Evolutionary conservation across 257 asterid species (phyloP).

Genomic region (Euphrasia confusa): DNA sequence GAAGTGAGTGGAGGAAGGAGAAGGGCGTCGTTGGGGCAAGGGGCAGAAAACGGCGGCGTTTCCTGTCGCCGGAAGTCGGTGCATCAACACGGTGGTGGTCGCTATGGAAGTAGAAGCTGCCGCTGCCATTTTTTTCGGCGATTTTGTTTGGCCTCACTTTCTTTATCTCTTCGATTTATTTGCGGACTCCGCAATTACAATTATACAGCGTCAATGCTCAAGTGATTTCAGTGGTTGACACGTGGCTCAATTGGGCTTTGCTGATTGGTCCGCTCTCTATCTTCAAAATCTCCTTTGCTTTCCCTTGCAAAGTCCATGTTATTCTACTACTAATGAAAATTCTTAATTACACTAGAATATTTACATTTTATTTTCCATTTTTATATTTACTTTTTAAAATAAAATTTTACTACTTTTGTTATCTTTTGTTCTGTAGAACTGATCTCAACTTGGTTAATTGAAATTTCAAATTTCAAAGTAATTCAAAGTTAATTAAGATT

Average conservation of each 20-base stretch:
- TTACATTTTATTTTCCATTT: too few relatives aligned
- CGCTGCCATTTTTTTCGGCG: slow-evolving; percentile 57
- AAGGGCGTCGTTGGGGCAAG: slow-evolving; percentile 53
- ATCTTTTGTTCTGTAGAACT: too few relatives aligned
- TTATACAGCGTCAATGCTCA: slow-evolving; percentile 25
- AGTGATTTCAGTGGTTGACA: slow-evolving; percentile 35
- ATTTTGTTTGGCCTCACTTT: slow-evolving; percentile 39
- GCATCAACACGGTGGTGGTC: slow-evolving; percentile 69
- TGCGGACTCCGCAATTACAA: slow-evolving; percentile 34
- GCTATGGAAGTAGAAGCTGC: slow-evolving; percentile 92
- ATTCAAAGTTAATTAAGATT: too few relatives aligned
- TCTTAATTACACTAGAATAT: too few relatives aligned
- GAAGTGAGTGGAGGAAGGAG: slow-evolving; percentile 43
- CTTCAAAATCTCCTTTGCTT: slow-evolving; percentile 31
- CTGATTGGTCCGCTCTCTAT: slow-evolving; percentile 68
- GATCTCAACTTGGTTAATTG: too few relatives aligned
- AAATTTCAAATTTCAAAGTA: too few relatives aligned
- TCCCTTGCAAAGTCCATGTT: slow-evolving; percentile 3
- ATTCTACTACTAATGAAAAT: background rate
- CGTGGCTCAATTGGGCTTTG: slow-evolving; percentile 41
- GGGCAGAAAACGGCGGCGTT: slow-evolving; percentile 42
- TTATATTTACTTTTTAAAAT: too few relatives aligned
- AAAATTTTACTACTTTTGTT: too few relatives aligned
- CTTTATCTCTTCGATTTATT: slow-evolving; percentile 30
- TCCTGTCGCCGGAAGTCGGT: slow-evolving; percentile 43